A percentile compares a stretch with the other conserved stretches of the same genome.
These are phyloP conservation scores for Talaromyces thailandensis DNA, from an alignment of 495 filamentous ascomycete genomes.

Conservation along the genomic window DNA sequence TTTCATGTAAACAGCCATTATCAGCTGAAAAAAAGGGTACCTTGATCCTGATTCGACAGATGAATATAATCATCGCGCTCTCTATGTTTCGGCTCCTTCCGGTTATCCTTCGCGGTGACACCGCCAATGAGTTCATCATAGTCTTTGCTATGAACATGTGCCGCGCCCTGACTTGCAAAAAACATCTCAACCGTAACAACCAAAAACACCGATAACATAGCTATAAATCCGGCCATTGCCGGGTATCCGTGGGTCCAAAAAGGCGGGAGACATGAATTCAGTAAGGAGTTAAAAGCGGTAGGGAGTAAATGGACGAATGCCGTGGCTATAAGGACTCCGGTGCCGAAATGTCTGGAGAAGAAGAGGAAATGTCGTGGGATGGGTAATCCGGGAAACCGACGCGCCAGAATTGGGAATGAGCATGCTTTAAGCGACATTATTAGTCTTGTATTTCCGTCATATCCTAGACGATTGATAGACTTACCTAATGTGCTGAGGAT, in stretches of 20 bases:
- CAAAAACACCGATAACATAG: conserved; percentile 67
- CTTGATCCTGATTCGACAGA: conserved; percentile 9
- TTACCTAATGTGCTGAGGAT: conserved; percentile 63
- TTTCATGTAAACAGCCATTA: not conserved
- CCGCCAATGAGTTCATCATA: conserved; percentile 36
- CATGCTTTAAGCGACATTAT: conserved; percentile 27
- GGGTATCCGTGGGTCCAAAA: conserved; percentile 66
- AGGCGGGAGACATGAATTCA: conserved; percentile 67
- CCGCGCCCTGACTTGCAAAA: conserved; percentile 48
- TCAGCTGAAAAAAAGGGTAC: not conserved
- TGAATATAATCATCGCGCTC: conserved; percentile 11
- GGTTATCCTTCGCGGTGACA: conserved; percentile 10
- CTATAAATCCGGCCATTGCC: conserved; percentile 69
- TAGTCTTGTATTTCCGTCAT: not conserved
- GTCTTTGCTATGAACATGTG: conserved; percentile 39
- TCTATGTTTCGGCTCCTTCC: conserved; percentile 13
- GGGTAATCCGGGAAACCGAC: conserved; percentile 37
- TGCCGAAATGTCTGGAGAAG: conserved; percentile 75
- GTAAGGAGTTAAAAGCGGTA: conserved; percentile 72
- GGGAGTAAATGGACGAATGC: conserved; percentile 81
- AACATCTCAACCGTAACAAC: conserved; percentile 74
- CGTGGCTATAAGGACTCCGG: conserved; percentile 80
- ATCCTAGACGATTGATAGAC: conserved; percentile 9
- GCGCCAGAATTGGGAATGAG: conserved; percentile 45
- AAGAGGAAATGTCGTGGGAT: conserved; percentile 54